Conservation (phyloP, 2,329 filamentous ascomycete species). For the Penicillium griseofulvum region DNA sequence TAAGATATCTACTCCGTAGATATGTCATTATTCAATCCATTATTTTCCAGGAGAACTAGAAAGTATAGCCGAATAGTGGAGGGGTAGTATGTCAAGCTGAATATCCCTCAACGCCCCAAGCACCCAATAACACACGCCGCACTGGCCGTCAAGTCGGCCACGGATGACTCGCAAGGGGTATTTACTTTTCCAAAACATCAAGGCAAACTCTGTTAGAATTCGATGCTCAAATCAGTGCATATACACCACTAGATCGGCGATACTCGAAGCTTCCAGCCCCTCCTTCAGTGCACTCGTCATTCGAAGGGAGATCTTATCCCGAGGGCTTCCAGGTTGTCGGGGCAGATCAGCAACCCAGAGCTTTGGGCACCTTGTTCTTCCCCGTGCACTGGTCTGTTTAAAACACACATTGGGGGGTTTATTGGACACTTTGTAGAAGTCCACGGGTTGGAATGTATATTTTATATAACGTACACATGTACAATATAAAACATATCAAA, state of each 20-base stretch:
- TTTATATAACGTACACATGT: background rate
- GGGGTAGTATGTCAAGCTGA: background rate
- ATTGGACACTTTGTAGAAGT: background rate
- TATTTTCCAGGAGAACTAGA: background rate
- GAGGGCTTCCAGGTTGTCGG: slow-evolving; percentile 3
- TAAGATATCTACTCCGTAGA: too few species aligned
- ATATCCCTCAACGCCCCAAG: slow-evolving; percentile 1
- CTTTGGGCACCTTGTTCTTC: slow-evolving; percentile 3
- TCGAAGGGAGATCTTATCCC: background rate
- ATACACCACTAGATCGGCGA: background rate
- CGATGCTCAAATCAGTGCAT: slow-evolving; percentile 4
- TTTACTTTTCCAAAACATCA: background rate
- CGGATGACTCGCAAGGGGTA: slow-evolving; percentile 17
- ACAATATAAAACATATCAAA: background rate
- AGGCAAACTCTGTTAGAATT: slow-evolving; percentile 7
- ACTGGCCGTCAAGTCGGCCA: background rate
- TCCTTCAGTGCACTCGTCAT: background rate
- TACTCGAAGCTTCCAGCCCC: background rate
- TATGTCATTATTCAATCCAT: background rate
- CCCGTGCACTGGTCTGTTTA: background rate
- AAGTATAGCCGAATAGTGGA: background rate
- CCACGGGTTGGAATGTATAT: background rate
- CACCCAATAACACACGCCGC: slow-evolving; percentile 4
- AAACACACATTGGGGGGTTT: background rate
- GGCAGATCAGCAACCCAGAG: slow-evolving; percentile 8